phyloP scores from a whole-genome alignment of 768 basidiomycete genomes.

The Suillus bovinus region DNA sequence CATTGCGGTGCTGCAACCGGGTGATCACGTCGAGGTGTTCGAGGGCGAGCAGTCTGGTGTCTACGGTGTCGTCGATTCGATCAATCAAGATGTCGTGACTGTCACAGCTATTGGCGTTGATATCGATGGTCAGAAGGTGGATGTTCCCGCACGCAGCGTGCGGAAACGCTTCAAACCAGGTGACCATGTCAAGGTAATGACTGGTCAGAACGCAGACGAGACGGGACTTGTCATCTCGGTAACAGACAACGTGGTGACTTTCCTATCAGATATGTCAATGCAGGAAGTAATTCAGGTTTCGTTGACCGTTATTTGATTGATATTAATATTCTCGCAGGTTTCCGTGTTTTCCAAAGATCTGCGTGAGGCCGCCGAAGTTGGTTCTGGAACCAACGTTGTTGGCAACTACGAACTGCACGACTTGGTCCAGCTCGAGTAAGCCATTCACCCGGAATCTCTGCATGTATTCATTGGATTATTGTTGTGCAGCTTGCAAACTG shows the following conservation, averaged over 20 bases:
- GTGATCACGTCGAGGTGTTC: slow-evolving; percentile 96
- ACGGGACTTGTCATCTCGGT: slow-evolving; percentile 95
- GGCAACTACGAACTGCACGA: slow-evolving; percentile 97
- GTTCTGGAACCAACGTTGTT: slow-evolving; percentile 85
- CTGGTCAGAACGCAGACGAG: slow-evolving; percentile 91
- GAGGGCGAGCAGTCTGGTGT: slow-evolving; percentile 96
- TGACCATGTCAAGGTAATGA: slow-evolving; percentile 98
- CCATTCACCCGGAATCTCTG: slow-evolving; percentile 15
- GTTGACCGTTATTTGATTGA: slow-evolving; percentile 9
- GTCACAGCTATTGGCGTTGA: slow-evolving; percentile 81
- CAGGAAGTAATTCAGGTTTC: slow-evolving; percentile 65
- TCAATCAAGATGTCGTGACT: slow-evolving; percentile 83
- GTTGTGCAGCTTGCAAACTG: slow-evolving; percentile 73
- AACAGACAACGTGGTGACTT: slow-evolving; percentile 88
- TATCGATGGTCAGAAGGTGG: slow-evolving; percentile 83
- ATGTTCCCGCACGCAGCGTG: slow-evolving; percentile 84
- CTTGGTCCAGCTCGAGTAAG: slow-evolving; percentile 94
- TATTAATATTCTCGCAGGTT: slow-evolving; percentile 50
- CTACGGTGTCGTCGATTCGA: slow-evolving; percentile 89
- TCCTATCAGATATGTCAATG: slow-evolving; percentile 96
- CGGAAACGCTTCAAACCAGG: slow-evolving; percentile 95
- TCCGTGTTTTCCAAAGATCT: slow-evolving; percentile 97
- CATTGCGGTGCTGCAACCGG: slow-evolving; percentile 93
- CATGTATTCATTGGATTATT: slow-evolving; percentile 15
- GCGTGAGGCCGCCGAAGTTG: slow-evolving; percentile 95